phyloP scores from a whole-genome alignment of 257 asterid genomes.

The Handroanthus guayacan region DNA sequence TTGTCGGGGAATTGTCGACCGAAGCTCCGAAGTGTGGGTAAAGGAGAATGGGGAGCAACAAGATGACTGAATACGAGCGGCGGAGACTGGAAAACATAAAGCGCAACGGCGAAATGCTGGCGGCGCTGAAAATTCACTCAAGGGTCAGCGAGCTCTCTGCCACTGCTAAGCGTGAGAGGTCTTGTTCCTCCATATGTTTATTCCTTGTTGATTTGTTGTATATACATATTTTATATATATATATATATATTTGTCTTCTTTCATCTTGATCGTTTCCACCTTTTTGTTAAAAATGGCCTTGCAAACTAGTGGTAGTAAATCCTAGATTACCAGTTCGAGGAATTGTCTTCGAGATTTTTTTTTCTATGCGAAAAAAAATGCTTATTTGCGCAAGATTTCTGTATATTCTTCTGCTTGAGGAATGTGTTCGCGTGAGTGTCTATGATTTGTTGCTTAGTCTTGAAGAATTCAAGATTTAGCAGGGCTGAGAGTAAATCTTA shows the following conservation, averaged over 20 bases:
- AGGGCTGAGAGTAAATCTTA: slow-evolving; percentile 67
- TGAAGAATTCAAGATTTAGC: slow-evolving; percentile 29
- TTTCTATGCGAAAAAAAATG: background rate
- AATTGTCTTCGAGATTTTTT: slow-evolving; percentile 8
- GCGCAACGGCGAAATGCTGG: slow-evolving; percentile 79
- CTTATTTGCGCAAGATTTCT: background rate
- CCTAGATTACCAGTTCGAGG: slow-evolving; percentile 25
- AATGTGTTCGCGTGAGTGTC: background rate
- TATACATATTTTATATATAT: no score
- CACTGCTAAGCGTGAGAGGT: slow-evolving; percentile 65
- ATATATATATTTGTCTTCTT: background rate
- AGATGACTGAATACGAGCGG: slow-evolving; percentile 77
- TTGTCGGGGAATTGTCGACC: background rate
- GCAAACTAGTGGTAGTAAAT: background rate
- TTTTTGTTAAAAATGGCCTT: background rate
- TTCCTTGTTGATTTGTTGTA: no score
- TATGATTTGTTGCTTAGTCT: slow-evolving; percentile 12
- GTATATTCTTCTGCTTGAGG: background rate
- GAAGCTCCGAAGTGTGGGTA: background rate
- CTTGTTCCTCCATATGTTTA: background rate
- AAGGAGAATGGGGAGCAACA: slow-evolving; percentile 49
- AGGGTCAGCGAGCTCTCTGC: slow-evolving; percentile 54
- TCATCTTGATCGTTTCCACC: background rate
- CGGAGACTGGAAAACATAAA: slow-evolving; percentile 83
- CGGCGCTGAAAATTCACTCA: slow-evolving; percentile 81